Evolutionary conservation across 169 alveolate genomes (phyloP).

Genomic region (Plasmodium ovale): DNA sequence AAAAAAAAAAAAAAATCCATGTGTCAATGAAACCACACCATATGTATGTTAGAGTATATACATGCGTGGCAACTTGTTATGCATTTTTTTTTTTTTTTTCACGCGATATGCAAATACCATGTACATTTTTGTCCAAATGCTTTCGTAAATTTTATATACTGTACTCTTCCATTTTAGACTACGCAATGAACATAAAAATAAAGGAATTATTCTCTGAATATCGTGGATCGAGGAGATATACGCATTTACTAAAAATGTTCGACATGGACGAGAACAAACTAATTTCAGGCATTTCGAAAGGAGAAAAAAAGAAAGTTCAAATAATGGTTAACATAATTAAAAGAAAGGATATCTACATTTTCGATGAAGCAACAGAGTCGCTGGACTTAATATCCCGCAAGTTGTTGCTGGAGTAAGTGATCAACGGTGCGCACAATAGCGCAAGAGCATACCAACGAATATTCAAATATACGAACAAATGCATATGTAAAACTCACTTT

Average conservation of each 20-base stretch:
- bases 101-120: background rate
- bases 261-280: constrained; percentile 58
- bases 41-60: too few species aligned
- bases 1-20: too few species aligned
- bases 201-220: constrained; percentile 32
- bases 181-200: constrained; percentile 57
- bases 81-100: background rate
- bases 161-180: too few species aligned
- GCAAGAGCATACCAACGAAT: background rate
- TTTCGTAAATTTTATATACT: background rate
- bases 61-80: background rate
- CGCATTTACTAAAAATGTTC: constrained; percentile 38
- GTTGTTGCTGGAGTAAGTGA: constrained; percentile 51
- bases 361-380: constrained; percentile 75
- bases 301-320: constrained; percentile 73
- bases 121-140: background rate
- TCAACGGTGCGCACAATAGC: background rate
- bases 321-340: constrained; percentile 40
- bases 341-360: constrained; percentile 71
- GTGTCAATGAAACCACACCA: too few species aligned
- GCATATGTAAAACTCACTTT: background rate
- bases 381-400: constrained; percentile 66
- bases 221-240: constrained; percentile 47
- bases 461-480: background rate
- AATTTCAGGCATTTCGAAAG: constrained; percentile 57